Evolutionary conservation across 2,329 filamentous ascomycete species (phyloP).

Genomic region (Botryotinia narcissicola): DNA sequence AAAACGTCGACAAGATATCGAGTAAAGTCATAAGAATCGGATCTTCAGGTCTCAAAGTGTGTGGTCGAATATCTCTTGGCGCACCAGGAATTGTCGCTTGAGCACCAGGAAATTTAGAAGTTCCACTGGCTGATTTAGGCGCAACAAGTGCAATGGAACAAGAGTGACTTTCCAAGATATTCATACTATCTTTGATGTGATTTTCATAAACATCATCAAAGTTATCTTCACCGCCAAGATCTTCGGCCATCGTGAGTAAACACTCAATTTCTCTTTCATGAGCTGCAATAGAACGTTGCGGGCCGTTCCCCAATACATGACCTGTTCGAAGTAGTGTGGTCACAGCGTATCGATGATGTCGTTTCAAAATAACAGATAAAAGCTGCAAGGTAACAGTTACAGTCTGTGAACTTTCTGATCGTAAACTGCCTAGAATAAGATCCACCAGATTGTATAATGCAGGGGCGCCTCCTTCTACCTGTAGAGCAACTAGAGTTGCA

Average conservation of each 20-base stretch:
- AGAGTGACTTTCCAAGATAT: slow-evolving; percentile 67
- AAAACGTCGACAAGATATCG: slow-evolving; percentile 74
- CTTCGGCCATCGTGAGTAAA: slow-evolving; percentile 65
- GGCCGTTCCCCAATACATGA: slow-evolving; percentile 51
- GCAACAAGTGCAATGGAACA: slow-evolving; percentile 70
- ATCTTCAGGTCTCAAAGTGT: slow-evolving; percentile 62
- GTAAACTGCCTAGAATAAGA: slow-evolving; percentile 79
- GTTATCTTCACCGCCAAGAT: slow-evolving; percentile 65
- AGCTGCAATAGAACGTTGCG: slow-evolving; percentile 66
- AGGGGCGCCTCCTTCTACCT: slow-evolving; percentile 73
- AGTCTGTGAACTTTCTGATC: slow-evolving; percentile 83
- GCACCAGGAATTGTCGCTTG: slow-evolving; percentile 57
- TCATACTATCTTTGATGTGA: slow-evolving; percentile 68
- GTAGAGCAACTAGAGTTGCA: slow-evolving; percentile 72
- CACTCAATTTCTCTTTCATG: slow-evolving; percentile 73
- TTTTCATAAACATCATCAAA: slow-evolving; percentile 71
- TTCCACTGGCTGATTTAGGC: slow-evolving; percentile 55
- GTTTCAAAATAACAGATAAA: slow-evolving; percentile 78
- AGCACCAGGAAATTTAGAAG: slow-evolving; percentile 55
- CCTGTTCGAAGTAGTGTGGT: slow-evolving; percentile 71
- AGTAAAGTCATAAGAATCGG: slow-evolving; percentile 64
- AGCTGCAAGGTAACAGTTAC: slow-evolving; percentile 86
- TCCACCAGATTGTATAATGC: slow-evolving; percentile 92
- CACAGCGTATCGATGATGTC: slow-evolving; percentile 84
- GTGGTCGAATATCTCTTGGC: slow-evolving; percentile 57